Conservation (phyloP, 2,329 filamentous ascomycete genomes). For the Madurella fahalii region DNA sequence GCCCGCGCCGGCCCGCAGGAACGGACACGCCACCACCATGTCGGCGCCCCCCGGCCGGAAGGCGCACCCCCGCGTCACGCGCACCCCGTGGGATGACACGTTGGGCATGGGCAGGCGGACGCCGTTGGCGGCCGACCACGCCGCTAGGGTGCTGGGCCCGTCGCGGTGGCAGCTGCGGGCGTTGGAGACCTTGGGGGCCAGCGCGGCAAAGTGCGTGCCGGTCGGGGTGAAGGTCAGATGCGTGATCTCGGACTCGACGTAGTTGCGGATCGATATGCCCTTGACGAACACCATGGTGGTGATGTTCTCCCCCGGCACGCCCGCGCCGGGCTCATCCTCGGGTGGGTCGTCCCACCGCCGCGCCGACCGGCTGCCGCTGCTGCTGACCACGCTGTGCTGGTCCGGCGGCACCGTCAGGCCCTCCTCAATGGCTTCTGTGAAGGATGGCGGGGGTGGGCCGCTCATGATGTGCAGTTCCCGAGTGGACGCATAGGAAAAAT, state of each 20-base stretch:
- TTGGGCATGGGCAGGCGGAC: neutral
- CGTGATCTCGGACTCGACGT: slow-evolving; percentile 7
- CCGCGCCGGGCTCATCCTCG: slow-evolving; percentile 9
- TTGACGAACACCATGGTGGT: slow-evolving; percentile 21
- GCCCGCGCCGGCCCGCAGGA: neutral
- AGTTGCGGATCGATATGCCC: neutral
- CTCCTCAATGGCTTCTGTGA: slow-evolving; percentile 8
- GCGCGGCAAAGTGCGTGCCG: slow-evolving; percentile 12
- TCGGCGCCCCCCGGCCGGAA: neutral
- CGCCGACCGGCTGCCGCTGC: neutral
- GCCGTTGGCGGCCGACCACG: neutral
- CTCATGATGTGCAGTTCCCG: neutral
- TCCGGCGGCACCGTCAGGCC: slow-evolving; percentile 3
- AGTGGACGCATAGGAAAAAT: too few relatives aligned
- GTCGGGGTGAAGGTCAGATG: slow-evolving; percentile 12
- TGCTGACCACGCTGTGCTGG: slow-evolving; percentile 1
- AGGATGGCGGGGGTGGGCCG: slow-evolving; percentile 9
- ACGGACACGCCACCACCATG: slow-evolving; percentile 10
- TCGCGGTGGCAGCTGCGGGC: neutral
- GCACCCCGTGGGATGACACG: neutral
- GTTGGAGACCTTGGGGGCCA: slow-evolving; percentile 1
- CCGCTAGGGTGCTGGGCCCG: neutral
- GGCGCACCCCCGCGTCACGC: slow-evolving; percentile 9
- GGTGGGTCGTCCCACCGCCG: slow-evolving; percentile 26
- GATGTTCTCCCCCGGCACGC: slow-evolving; percentile 5